Evolutionary conservation across 2,329 filamentous ascomycete species (phyloP).

Genomic region (Botrytis squamosa): DNA sequence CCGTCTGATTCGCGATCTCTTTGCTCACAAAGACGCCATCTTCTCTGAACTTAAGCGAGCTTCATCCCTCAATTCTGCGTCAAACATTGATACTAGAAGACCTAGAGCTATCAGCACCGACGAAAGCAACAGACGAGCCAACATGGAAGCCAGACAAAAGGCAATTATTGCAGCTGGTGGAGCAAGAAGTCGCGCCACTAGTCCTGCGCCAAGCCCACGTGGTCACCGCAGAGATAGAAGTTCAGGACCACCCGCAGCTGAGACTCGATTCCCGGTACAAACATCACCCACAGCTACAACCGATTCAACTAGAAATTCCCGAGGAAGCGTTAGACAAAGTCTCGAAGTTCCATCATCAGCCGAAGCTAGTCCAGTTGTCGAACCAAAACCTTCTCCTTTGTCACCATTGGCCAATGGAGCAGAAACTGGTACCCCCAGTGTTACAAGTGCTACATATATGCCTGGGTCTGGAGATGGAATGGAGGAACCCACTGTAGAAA

Average conservation of each 20-base stretch:
- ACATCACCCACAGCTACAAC: slow-evolving; percentile 58
- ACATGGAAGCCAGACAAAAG: slow-evolving; percentile 90
- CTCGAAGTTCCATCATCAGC: slow-evolving; percentile 68
- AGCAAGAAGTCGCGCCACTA: slow-evolving; percentile 70
- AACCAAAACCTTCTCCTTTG: slow-evolving; percentile 25
- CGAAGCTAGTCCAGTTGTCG: slow-evolving; percentile 28
- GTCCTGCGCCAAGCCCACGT: slow-evolving; percentile 62
- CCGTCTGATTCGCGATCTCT: slow-evolving; percentile 86
- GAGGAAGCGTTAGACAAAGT: slow-evolving; percentile 54
- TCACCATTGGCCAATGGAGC: slow-evolving; percentile 33
- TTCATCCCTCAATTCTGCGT: slow-evolving; percentile 67
- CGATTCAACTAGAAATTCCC: slow-evolving; percentile 42
- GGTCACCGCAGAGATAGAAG: slow-evolving; percentile 79
- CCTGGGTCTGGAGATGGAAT: slow-evolving; percentile 34
- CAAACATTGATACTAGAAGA: slow-evolving; percentile 58
- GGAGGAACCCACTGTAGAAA: slow-evolving; percentile 20
- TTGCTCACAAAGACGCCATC: slow-evolving; percentile 90
- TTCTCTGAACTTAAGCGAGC: slow-evolving; percentile 95
- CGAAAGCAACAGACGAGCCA: slow-evolving; percentile 88
- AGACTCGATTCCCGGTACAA: slow-evolving; percentile 82
- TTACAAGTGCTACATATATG: slow-evolving; percentile 37
- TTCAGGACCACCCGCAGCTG: slow-evolving; percentile 63
- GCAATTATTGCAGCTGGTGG: slow-evolving; percentile 62
- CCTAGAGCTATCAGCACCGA: slow-evolving; percentile 90
- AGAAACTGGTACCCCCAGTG: slow-evolving; percentile 28